Evolutionary conservation across 768 basidiomycete genomes (phyloP).

Genomic region (Leccinum rimulosum): DNA sequence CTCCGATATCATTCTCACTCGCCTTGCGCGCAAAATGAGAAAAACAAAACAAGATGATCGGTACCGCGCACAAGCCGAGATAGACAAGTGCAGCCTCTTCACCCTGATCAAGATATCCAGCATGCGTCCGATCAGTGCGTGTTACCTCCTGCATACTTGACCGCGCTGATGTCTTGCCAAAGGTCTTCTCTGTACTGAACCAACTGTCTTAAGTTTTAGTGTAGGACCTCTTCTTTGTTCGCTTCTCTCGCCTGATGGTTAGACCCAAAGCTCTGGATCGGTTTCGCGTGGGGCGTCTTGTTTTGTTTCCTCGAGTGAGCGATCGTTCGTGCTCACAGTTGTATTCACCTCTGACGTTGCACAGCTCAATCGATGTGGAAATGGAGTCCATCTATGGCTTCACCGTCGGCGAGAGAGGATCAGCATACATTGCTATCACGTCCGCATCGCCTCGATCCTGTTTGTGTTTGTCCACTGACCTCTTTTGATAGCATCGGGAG

Average conservation of each 20-base stretch:
- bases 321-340: background rate
- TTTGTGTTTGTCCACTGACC: background rate
- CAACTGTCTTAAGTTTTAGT: slow-evolving; percentile 70
- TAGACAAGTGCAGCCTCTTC: slow-evolving; percentile 53
- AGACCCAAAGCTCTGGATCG: slow-evolving; percentile 56
- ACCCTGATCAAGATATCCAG: slow-evolving; percentile 67
- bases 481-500: slow-evolving; percentile 47
- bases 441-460: slow-evolving; percentile 27
- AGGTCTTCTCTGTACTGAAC: slow-evolving; percentile 46
- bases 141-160: background rate
- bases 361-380: slow-evolving; percentile 54
- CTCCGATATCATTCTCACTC: slow-evolving; percentile 63
- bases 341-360: slow-evolving; percentile 1
- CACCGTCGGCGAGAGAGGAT: slow-evolving; percentile 55
- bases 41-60: slow-evolving; percentile 61
- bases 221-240: slow-evolving; percentile 37
- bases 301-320: slow-evolving; percentile 63
- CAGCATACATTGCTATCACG: slow-evolving; percentile 57
- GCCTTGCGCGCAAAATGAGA: slow-evolving; percentile 59
- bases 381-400: slow-evolving; percentile 61
- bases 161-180: background rate
- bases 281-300: slow-evolving; percentile 74
- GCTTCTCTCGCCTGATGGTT: slow-evolving; percentile 3
- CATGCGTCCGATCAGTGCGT: slow-evolving; percentile 69
- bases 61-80: slow-evolving; percentile 63